phyloP scores from a whole-genome alignment of 2,329 filamentous ascomycete species.

The Zymoseptoria crescenta region DNA sequence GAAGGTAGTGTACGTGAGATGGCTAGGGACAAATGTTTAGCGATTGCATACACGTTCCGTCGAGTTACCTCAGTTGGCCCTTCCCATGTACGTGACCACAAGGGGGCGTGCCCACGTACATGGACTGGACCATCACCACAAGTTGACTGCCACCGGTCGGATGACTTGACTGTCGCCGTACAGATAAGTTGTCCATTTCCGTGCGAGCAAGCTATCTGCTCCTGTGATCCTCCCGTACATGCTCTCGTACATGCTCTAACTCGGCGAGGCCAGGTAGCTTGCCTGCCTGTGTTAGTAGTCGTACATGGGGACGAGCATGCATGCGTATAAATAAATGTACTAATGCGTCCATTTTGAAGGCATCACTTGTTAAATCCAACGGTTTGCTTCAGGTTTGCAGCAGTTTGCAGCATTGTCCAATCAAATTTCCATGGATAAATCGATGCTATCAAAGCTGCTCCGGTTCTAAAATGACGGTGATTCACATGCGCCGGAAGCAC shows the following conservation, averaged over 20 bases:
- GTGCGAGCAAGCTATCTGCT: background rate
- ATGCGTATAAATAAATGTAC: background rate
- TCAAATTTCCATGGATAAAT: background rate
- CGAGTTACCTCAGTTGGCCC: no score
- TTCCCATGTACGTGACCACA: no score
- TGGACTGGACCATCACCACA: no score
- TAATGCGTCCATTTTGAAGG: background rate
- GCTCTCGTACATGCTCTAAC: no score
- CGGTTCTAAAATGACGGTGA: background rate
- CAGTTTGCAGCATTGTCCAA: background rate
- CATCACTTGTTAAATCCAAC: no score
- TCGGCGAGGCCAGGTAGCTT: no score
- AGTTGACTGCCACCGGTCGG: no score
- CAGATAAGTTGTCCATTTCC: background rate
- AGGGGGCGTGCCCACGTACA: no score
- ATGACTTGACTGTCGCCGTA: no score
- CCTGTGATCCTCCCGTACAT: background rate
- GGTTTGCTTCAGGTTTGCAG: background rate
- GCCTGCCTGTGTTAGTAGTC: background rate
- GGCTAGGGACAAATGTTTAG: no score
- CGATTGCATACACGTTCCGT: no score
- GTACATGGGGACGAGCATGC: background rate
- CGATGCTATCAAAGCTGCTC: background rate
- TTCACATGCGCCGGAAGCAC: background rate
- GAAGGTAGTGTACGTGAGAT: no score